A percentile compares a stretch with the other conserved stretches of the same genome.
Conservation (phyloP, 140 eudicot species). For the Flaveria floridana region DNA sequence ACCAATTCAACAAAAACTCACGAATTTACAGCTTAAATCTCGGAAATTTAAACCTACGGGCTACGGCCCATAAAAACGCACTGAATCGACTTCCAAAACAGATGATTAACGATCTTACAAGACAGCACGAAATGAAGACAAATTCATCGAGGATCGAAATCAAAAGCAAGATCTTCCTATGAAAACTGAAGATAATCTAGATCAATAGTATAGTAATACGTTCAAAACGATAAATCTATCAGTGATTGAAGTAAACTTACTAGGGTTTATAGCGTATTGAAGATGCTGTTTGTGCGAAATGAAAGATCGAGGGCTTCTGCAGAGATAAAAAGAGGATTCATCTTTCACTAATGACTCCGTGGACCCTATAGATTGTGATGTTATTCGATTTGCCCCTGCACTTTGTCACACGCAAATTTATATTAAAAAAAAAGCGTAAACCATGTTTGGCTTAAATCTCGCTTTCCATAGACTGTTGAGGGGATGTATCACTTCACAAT, state of each 20-base stretch:
- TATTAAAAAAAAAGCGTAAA: too few relatives aligned
- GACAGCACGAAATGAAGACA: background rate
- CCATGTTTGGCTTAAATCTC: too few relatives aligned
- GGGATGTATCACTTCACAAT: too few relatives aligned
- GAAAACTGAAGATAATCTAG: background rate
- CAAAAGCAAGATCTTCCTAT: background rate
- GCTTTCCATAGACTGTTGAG: too few relatives aligned
- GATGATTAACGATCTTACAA: background rate
- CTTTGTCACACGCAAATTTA: background rate
- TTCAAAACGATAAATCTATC: background rate
- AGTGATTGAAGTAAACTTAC: constrained; percentile 15
- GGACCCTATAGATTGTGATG: constrained; percentile 4
- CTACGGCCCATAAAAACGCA: background rate
- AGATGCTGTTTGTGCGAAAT: background rate
- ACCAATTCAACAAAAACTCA: constrained; percentile 14
- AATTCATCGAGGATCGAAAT: background rate
- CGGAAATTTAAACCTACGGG: background rate
- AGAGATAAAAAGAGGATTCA: constrained; percentile 8
- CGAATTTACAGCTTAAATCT: background rate
- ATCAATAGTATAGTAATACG: background rate
- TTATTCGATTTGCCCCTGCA: background rate
- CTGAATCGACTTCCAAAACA: background rate
- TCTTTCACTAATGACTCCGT: background rate
- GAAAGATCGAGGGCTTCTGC: constrained; percentile 7
- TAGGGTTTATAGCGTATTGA: constrained; percentile 19